A percentile compares a stretch with the other conserved stretches of the same genome.
Evolutionary conservation across 495 filamentous ascomycete genomes (phyloP).

Genomic region (Gamarada debralockiae): DNA sequence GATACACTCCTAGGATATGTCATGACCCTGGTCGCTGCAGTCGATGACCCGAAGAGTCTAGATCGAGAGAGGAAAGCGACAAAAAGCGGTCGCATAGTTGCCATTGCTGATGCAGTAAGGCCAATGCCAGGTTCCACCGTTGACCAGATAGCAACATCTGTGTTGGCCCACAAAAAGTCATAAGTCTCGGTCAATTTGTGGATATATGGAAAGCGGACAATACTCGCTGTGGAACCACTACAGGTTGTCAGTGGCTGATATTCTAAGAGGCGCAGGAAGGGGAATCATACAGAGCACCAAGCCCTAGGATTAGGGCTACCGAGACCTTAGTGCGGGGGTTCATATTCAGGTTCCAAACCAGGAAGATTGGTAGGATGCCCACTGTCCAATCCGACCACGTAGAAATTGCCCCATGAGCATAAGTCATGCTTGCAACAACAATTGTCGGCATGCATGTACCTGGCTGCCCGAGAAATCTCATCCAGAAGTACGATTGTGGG

Average conservation of each 20-base stretch:
- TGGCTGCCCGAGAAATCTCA: slow-evolving; percentile 12
- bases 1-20: slow-evolving; percentile 10
- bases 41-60: slow-evolving; percentile 10
- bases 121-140: slow-evolving; percentile 37
- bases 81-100: slow-evolving; percentile 39
- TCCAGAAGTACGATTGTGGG: slow-evolving; percentile 35
- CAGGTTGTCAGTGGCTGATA: not conserved
- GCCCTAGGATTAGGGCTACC: slow-evolving; percentile 30
- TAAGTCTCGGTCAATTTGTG: slow-evolving; percentile 21
- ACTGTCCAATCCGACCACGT: slow-evolving; percentile 35
- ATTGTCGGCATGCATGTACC: slow-evolving; percentile 22
- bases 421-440: slow-evolving; percentile 25
- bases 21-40: too few relatives aligned
- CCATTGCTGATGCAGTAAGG: slow-evolving; percentile 34
- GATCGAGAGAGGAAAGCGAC: slow-evolving; percentile 11
- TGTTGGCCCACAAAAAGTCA: slow-evolving; percentile 34
- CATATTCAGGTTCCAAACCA: slow-evolving; percentile 40
- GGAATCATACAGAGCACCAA: slow-evolving; percentile 29
- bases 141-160: slow-evolving; percentile 35
- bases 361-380: slow-evolving; percentile 38
- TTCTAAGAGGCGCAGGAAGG: slow-evolving; percentile 1
- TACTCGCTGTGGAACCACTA: slow-evolving; percentile 34
- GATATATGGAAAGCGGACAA: slow-evolving; percentile 39
- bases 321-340: slow-evolving; percentile 31
- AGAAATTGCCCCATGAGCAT: slow-evolving; percentile 25